Evolutionary conservation across 2,329 filamentous ascomycete genomes (phyloP).

Genomic region (Scortechinia acanthostroma): DNA sequence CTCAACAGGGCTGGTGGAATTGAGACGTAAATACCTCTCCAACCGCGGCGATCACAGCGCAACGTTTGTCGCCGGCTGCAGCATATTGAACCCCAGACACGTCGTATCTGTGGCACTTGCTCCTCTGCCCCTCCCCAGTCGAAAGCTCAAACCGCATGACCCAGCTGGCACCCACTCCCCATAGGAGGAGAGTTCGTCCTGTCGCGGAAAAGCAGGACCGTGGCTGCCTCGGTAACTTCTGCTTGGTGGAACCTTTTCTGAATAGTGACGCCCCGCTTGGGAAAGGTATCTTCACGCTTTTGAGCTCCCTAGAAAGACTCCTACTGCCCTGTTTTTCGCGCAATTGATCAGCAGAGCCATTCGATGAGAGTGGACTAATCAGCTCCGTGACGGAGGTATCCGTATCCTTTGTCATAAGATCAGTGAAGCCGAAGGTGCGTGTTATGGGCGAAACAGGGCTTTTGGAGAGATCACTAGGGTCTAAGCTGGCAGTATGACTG

Average conservation of each 20-base stretch:
- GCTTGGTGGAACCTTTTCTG: conserved; percentile 11
- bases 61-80: conserved; percentile 19
- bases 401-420: too few relatives aligned
- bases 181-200: background rate
- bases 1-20: background rate
- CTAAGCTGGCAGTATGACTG: background rate
- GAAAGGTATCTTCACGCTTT: conserved; percentile 18
- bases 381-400: too few relatives aligned
- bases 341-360: conserved; percentile 8
- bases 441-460: too few relatives aligned
- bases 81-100: conserved; percentile 17
- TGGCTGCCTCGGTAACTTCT: background rate
- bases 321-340: conserved; percentile 11
- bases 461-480: too few relatives aligned
- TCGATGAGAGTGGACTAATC: too few relatives aligned
- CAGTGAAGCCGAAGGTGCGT: too few relatives aligned
- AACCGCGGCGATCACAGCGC: conserved; percentile 16
- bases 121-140: conserved; percentile 11
- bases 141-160: background rate
- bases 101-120: conserved; percentile 18
- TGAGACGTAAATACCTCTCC: conserved; percentile 9
- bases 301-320: conserved; percentile 14
- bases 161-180: background rate
- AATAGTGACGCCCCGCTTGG: conserved; percentile 16
- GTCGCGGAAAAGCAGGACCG: background rate